Evolutionary conservation across 176 grass and related monocot species (phyloP), one percentile per base, ranked within the genome.

Genomic region (Ensete ventricosum): DNA sequence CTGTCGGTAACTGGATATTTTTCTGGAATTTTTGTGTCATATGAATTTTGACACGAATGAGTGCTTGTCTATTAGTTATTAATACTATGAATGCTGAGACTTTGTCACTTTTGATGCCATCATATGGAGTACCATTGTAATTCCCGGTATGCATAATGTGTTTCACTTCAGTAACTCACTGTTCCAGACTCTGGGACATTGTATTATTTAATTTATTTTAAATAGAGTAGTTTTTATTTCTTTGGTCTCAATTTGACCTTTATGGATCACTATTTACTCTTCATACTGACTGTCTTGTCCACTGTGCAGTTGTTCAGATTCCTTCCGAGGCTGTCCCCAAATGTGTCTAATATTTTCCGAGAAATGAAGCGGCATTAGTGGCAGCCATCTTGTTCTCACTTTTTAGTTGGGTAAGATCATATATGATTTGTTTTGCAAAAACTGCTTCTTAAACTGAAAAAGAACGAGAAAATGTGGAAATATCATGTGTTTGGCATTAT

Each of bases 271-370:
- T 8, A 11, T 67, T 67, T 67, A 11, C 6, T 73, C 6, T 16
- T 27, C 52, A 17, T 27, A 73, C 21, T 25, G 9, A 26, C 52
- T 55, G 12, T 13, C 50, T 53, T 10, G 8, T 34, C 62, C 27
- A 19, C 74, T 81, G 76, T 85, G 52, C 84, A 97, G 94, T 52
- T 97, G 64, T 97, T 93, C 71, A 97, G 93, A 79, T 97, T 88
- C 73, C 90, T 97, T 82, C 94, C 94, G 82, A 93, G 90, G 81
- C 78, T 92, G 49, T 93, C 94, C 50, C 88, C 89, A 27, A 97
- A 84, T 80, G 90, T 97, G 64, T 73, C 82, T 27, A 90, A 93
- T 54, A 82, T 97, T 72, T 81, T 97, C 68, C 79, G 71, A 62
- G 90, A 90, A 87, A 78, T 93, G 82, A 78, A 74, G 72, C 85